Evolutionary conservation across 2,329 filamentous ascomycete species (phyloP).

Genomic region (Verticillium longisporum): DNA sequence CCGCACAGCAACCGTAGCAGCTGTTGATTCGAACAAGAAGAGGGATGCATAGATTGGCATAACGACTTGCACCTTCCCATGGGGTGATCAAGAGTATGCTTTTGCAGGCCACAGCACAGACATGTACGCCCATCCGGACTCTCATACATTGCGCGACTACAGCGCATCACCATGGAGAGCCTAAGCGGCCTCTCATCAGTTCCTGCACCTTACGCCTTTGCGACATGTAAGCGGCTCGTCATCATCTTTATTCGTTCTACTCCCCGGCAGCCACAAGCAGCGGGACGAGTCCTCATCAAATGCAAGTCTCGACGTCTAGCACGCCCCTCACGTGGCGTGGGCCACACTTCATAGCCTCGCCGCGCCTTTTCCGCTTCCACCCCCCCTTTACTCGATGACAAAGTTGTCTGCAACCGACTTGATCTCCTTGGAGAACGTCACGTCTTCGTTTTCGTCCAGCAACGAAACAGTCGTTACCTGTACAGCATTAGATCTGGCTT

Average conservation of each 20-base stretch:
- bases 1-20: too few relatives aligned
- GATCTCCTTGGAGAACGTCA: slow-evolving; percentile 77
- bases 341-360: neutral
- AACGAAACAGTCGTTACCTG: slow-evolving; percentile 63
- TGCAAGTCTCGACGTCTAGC: neutral
- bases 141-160: too few relatives aligned
- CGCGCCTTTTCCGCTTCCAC: neutral
- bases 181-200: neutral
- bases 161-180: too few relatives aligned
- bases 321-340: neutral
- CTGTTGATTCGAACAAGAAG: too few relatives aligned
- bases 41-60: too few relatives aligned
- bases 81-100: too few relatives aligned
- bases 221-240: neutral
- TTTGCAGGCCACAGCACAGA: too few relatives aligned
- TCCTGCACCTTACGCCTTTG: neutral
- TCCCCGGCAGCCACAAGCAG: neutral
- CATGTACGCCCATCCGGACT: too few relatives aligned
- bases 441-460: slow-evolving; percentile 68
- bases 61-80: too few relatives aligned
- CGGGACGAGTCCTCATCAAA: neutral
- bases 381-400: slow-evolving; percentile 57
- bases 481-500: neutral
- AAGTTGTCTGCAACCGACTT: slow-evolving; percentile 72
- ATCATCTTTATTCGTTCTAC: neutral